Base-by-base conservation (phyloP, 2,329 filamentous ascomycete species). In the Aspergillus transmontanensis region DNA sequence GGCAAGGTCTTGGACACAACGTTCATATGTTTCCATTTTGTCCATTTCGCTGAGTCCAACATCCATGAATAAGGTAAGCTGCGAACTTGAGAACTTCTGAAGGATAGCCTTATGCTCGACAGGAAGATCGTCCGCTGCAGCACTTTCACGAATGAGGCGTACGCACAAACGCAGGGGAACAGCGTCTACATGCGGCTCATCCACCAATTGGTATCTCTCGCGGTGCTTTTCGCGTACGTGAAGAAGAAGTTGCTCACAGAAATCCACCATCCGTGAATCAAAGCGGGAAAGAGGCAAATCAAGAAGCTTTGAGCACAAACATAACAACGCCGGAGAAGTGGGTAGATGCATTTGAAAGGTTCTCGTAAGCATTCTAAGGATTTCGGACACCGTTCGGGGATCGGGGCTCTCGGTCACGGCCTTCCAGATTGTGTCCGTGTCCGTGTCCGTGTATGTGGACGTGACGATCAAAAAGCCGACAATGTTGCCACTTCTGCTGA, bases 381-480 rank as follows among this genome's bases (percentile, higher is more conserved):
- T 86, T 32, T 94, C 93, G 57, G 93, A 89, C 9, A 92, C 89
- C n/a, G 94, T 89, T 61, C 93, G 87, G 4, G 91, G 90, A 75
- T 98, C 93, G 71, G 94, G 92, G 64, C 90, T 93, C 28, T 89
- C 88, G 6, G 87, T 89, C 57, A 97, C 88, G 0, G 92, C 92
- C 64, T 89, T 87, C 94, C 94, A 98, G 65, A 97, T 86, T 19
- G 87, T 84, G 72, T 97, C 90, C 1, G 91, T 91, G 72, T 96
- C 90, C 23, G 84, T 79, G 39, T 87, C 77, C 0, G 85, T 87
- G 76, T 94, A 97, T 16, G 87, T 89, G 59, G 85, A 84, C 0
- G 92, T 95, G 16, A 95, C 90, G 26, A 93, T 86, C 58, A 98
- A 82, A 72, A 98, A 98, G 0, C 92, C 92, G 55, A 97, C 83